A percentile compares a stretch with the other conserved stretches of the same genome.
Evolutionary conservation across 2,329 filamentous ascomycete species (phyloP).

Genomic region (Fusarium devonianum): DNA sequence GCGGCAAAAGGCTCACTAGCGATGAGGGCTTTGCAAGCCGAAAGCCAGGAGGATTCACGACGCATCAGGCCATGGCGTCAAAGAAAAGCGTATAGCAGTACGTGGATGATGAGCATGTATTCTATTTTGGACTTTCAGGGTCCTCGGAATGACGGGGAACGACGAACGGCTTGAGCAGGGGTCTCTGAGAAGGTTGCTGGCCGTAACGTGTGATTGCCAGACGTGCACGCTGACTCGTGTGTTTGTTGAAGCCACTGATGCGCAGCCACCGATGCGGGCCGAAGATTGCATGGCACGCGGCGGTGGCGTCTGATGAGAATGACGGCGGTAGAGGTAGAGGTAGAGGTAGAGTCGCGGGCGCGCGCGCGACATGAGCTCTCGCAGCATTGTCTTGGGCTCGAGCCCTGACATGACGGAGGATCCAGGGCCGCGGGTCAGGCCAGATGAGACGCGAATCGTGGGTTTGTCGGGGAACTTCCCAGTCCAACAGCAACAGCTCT

Average conservation of each 20-base stretch:
- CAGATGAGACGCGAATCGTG: conserved; percentile 8
- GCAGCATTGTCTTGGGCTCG: too few species aligned
- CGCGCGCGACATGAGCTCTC: too few species aligned
- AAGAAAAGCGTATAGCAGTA: background rate
- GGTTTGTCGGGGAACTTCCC: too few species aligned
- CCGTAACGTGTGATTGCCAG: conserved; percentile 32
- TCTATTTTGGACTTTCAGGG: conserved; percentile 6
- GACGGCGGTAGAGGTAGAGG: too few species aligned
- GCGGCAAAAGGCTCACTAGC: background rate
- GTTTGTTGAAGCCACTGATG: conserved; percentile 14
- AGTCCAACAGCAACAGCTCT: background rate
- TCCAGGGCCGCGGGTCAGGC: conserved; percentile 10
- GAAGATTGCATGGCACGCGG: conserved; percentile 23
- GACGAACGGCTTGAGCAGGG: conserved; percentile 10
- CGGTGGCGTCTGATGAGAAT: conserved; percentile 6
- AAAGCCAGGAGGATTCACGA: background rate
- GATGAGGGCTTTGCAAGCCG: conserved; percentile 1
- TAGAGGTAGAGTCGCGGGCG: too few species aligned
- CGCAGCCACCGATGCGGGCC: conserved; percentile 17
- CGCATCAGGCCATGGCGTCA: background rate
- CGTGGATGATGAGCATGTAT: conserved; percentile 18
- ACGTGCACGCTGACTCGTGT: conserved; percentile 24
- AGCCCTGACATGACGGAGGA: conserved; percentile 1
- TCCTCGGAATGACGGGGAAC: background rate
- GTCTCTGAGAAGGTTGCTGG: conserved; percentile 17